These are phyloP conservation scores for Pterula multifida DNA, from an alignment of 1,284 basidiomycete species.

Conservation along the genomic window DNA sequence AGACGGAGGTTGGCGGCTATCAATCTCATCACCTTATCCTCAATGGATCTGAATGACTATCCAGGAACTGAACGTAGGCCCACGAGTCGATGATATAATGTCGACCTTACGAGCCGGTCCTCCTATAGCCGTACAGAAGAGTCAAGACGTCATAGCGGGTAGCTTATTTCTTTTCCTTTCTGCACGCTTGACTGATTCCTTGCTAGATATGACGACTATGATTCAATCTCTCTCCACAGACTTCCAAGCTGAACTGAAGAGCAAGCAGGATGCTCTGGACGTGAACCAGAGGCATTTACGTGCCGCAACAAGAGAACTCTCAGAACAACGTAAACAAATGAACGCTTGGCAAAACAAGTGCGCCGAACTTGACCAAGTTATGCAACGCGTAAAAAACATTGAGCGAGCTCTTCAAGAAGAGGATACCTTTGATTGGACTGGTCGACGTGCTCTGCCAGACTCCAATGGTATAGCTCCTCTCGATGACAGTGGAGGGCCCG, in stretches of 20 bases:
- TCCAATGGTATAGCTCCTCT: constrained; percentile 17
- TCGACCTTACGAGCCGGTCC: constrained; percentile 58
- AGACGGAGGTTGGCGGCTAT: constrained; percentile 60
- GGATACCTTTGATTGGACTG: constrained; percentile 80
- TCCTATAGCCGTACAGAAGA: constrained; percentile 71
- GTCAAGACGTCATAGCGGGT: constrained; percentile 84
- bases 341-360: constrained; percentile 61
- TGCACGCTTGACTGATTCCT: constrained; percentile 8
- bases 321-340: constrained; percentile 80
- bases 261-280: constrained; percentile 80
- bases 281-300: constrained; percentile 81
- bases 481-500: constrained; percentile 20
- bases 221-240: constrained; percentile 69
- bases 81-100: constrained; percentile 66
- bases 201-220: constrained; percentile 72
- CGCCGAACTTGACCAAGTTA: constrained; percentile 66
- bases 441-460: constrained; percentile 52
- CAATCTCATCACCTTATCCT: constrained; percentile 4
- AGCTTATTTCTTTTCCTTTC: constrained; percentile 11
- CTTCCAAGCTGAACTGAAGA: constrained; percentile 76
- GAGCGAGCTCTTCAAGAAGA: constrained; percentile 70
- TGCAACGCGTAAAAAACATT: constrained; percentile 70
- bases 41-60: constrained; percentile 5
- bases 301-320: constrained; percentile 81
- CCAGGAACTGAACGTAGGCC: constrained; percentile 58